Evolutionary conservation across 2,329 filamentous ascomycete species (phyloP), one percentile per base, ranked within the genome.

Genomic region (Cryphonectria japonica): DNA sequence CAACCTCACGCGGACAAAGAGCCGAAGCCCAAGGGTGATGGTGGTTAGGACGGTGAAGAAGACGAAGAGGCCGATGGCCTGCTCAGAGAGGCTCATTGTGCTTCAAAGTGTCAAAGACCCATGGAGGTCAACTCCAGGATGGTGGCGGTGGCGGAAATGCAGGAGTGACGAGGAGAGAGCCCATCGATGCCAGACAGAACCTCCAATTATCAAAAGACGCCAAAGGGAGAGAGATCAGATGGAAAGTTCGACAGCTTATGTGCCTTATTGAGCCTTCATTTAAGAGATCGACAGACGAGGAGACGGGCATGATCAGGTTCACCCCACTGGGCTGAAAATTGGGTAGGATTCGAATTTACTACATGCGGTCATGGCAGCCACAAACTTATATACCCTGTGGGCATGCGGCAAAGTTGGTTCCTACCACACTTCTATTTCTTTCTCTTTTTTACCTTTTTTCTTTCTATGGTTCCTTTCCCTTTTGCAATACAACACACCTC

Each of bases 41-140:
- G 71, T 73, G n/a, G 64, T 67, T n/a, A 73, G 59, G 34, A 69
- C 62, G 11, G 39, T 32, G 32, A 73, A 73, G 63, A 73, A 71
- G 39, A 71, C 62, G 34, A 65, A 43, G 7, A 73, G 52, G n/a
- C 69, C 69, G 7, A 67, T 16, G 32, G 68, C 16, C 62, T 64
- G 61, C 26, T 67, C 71, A 7, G 67, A 39, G 19, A 69, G 61
- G 37, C 60, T 34, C 26, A 67, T 64, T 3, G 39, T 39, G 39
- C 43, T 16, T 37, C 32, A 34, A 26, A 22, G 41, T 14, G 43
- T 2, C 1, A 34, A 39, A 39, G 9, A 3, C 19, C 34, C 59
- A 39, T 61, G 59, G 34, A 34, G 59, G 16, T 39, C 59, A 39
- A n/a, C 26, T 59, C 29, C 43, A 4, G 8, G 46, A 22, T 19